These are phyloP conservation scores for Ophiostoma angusticollis DNA, from an alignment of 2,329 filamentous ascomycete genomes.

Conservation along the genomic window DNA sequence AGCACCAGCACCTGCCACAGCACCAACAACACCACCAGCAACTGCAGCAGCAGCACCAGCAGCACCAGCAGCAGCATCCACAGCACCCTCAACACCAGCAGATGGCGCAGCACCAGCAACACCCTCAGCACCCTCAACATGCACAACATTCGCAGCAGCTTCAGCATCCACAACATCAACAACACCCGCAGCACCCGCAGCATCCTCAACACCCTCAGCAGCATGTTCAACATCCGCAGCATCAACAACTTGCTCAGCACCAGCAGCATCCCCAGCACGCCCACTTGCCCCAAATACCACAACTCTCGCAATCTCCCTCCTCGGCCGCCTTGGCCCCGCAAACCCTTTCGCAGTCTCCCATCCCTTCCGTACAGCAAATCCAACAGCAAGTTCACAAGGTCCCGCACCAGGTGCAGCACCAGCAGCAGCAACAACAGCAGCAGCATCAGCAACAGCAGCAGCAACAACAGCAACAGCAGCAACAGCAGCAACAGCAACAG, in stretches of 20 bases:
- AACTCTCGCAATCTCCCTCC: conserved; percentile 15
- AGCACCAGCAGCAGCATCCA: conserved; percentile 7
- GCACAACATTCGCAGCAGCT: conserved; percentile 15
- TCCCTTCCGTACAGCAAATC: conserved; percentile 31
- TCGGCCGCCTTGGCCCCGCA: conserved; percentile 32
- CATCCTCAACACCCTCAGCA: conserved; percentile 8
- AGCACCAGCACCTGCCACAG: conserved; percentile 13
- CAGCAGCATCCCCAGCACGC: conserved; percentile 10
- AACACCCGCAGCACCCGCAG: conserved; percentile 11
- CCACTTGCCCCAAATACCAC: conserved; percentile 20
- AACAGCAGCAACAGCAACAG: conserved; percentile 9
- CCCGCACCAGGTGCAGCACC: conserved; percentile 1
- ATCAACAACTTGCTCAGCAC: conserved; percentile 6
- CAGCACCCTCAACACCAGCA: conserved; percentile 8
- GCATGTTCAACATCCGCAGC: conserved; percentile 5
- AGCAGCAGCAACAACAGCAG: conserved; percentile 9
- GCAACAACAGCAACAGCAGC: conserved; percentile 18
- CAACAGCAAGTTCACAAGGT: conserved; percentile 17
- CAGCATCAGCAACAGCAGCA: conserved; percentile 11
- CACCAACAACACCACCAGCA: conserved; percentile 7
- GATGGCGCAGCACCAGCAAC: conserved; percentile 11
- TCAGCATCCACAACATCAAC: conserved; percentile 14
- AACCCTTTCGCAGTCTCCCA: conserved; percentile 32
- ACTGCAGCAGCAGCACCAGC: conserved; percentile 5
- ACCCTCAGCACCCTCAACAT: conserved; percentile 14